Evolutionary conservation across 371 early-diverging fungal species (phyloP), one percentile per base, ranked within the genome.

Genomic region (Batrachochytrium dendrobatidis): DNA sequence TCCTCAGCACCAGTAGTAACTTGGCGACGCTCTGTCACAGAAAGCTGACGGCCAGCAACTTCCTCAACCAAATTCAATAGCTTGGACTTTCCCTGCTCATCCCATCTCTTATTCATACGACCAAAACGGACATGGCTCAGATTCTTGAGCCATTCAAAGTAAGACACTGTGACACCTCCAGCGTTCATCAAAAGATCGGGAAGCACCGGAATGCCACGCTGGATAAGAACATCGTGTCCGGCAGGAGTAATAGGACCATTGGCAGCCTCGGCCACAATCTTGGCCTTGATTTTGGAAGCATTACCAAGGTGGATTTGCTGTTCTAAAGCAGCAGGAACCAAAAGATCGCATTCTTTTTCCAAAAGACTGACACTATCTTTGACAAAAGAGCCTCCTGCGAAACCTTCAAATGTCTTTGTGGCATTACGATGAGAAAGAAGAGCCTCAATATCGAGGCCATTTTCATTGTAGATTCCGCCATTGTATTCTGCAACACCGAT

Each of bases 31-130:
- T 90, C 91, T 54, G 80, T 77, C 46, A 86, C 86, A 17, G 85
- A 84, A 57, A 89, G 72, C 44, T 71, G 70, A 24, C 86, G 81
- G 49, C 90, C 90, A 8, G 87, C 89, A 56, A 85, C 86, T 59
- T 84, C 80, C 69, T 92, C 91, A 30, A 91, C 90, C 43, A 91
- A 70, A 10, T 73, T 75, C 58, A 91, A 66, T 49, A 92, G 74
- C 79, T 86, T 86, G 54, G 71, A 64, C 66, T 89, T 88, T 66
- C 87, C 86, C 43, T 82, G 75, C 63, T 92, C 91, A 65, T 91
- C 91, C 91, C 91, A 92, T 62, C 84, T 84, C 77, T 88, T 87
- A 71, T 88, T 90, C 87, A 92, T 86, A 69, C 92, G 88, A 50
- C 92, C 92, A 58, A 92, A 91, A 39, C 92, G 83, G 57, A 92